These are phyloP conservation scores for Begonia fuchsioides DNA, from an alignment of 306 rosid species.

Conservation along the genomic window DNA sequence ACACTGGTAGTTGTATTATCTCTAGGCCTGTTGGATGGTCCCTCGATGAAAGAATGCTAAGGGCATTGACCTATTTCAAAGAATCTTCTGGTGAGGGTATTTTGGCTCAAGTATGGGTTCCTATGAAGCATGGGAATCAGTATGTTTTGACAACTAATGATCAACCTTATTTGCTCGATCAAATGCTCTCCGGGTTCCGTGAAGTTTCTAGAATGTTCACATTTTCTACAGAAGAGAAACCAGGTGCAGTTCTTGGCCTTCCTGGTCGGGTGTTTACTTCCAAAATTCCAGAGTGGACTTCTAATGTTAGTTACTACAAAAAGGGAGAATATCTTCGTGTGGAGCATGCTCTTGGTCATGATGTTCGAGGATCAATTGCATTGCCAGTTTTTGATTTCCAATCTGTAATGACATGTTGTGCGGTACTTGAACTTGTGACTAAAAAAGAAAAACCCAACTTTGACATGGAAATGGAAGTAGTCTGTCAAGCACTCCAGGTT, in stretches of 20 bases:
- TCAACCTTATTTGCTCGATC: constrained; percentile 81
- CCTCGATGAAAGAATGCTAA: constrained; percentile 77
- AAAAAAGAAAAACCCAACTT: constrained; percentile 53
- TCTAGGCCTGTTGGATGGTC: constrained; percentile 31
- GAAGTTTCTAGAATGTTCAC: constrained; percentile 66
- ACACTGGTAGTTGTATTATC: constrained; percentile 11
- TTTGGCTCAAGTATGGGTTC: constrained; percentile 93
- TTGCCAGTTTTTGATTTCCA: constrained; percentile 41
- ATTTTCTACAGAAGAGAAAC: constrained; percentile 45
- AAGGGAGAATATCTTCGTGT: constrained; percentile 52
- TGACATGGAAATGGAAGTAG: constrained; percentile 48
- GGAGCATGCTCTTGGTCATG: constrained; percentile 54
- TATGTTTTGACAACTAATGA: constrained; percentile 55
- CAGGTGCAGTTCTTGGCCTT: constrained; percentile 44
- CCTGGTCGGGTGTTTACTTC: constrained; percentile 86
- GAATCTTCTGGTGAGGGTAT: constrained; percentile 62
- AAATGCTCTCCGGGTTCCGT: constrained; percentile 63
- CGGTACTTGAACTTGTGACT: constrained; percentile 78
- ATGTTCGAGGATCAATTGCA: constrained; percentile 74
- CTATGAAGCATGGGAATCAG: constrained; percentile 44
- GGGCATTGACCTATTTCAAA: constrained; percentile 58
- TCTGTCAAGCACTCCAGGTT: constrained; percentile 56
- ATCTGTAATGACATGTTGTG: constrained; percentile 40
- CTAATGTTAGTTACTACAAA: constrained; percentile 58
- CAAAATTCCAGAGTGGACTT: constrained; percentile 80